phyloP scores from a whole-genome alignment of 1,284 basidiomycete species.

The Gymnopus androsaceus region DNA sequence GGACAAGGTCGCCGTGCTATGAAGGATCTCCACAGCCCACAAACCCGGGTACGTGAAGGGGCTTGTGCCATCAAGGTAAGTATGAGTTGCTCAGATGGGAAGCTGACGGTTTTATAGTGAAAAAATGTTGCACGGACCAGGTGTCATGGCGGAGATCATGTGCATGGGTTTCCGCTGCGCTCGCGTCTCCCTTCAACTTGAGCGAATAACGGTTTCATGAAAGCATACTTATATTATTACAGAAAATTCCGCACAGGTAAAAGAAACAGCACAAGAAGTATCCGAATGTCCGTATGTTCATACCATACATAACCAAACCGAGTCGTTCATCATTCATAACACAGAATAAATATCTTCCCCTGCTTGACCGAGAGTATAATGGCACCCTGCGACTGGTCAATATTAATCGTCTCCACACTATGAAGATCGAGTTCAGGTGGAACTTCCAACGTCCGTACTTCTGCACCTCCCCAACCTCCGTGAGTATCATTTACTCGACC shows the following conservation, averaged over 20 bases:
- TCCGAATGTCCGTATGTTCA: not conserved
- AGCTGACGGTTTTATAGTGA: not conserved
- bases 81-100: slow-evolving; percentile 7
- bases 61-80: slow-evolving; percentile 17
- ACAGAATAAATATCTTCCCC: slow-evolving; percentile 72
- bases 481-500: slow-evolving; percentile 23
- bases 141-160: not conserved
- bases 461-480: slow-evolving; percentile 37
- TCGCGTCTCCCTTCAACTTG: not conserved
- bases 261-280: not conserved
- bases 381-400: slow-evolving; percentile 75
- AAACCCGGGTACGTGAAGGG: slow-evolving; percentile 14
- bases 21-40: slow-evolving; percentile 13
- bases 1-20: slow-evolving; percentile 18
- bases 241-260: not conserved
- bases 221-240: not conserved
- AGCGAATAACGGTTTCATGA: not conserved
- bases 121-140: slow-evolving; percentile 8
- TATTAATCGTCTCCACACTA: slow-evolving; percentile 71
- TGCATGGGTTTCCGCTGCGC: not conserved
- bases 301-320: not conserved
- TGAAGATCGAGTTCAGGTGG: slow-evolving; percentile 66
- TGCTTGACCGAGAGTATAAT: slow-evolving; percentile 66
- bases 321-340: slow-evolving; percentile 51
- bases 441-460: slow-evolving; percentile 60